These are phyloP conservation scores for Acorus gramineus DNA, from an alignment of 106 monocot genomes.

Conservation along the genomic window DNA sequence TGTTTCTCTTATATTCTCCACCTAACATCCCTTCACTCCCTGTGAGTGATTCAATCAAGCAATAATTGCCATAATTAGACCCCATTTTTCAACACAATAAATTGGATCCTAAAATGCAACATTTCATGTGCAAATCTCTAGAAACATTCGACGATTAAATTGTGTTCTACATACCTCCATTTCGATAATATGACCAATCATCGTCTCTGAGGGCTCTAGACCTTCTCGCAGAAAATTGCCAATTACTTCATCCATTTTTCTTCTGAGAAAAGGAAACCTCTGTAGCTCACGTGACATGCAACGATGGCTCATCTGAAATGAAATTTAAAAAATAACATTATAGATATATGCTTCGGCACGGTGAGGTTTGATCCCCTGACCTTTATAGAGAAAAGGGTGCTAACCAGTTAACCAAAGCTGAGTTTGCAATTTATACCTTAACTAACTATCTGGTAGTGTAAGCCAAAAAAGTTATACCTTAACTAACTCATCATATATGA, in stretches of 20 bases:
- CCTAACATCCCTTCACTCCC: no score
- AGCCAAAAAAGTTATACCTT: conserved; percentile 35
- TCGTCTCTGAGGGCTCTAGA: conserved; percentile 85
- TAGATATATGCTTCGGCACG: neutral
- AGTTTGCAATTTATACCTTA: no score
- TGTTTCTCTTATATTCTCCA: no score
- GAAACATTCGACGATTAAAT: neutral
- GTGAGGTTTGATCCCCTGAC: no score
- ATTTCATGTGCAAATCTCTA: no score
- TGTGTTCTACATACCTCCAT: conserved; percentile 69
- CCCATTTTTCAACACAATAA: no score
- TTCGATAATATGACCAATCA: conserved; percentile 91
- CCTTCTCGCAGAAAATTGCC: conserved; percentile 85
- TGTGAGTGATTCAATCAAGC: no score
- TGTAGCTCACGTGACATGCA: conserved; percentile 78
- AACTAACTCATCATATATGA: conserved; percentile 94
- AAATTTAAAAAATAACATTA: neutral
- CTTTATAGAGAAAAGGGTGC: no score
- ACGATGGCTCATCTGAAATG: conserved; percentile 80
- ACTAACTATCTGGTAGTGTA: neutral
- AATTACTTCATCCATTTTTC: conserved; percentile 91
- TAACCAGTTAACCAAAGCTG: no score
- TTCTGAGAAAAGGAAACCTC: conserved; percentile 79
- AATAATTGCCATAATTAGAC: no score
- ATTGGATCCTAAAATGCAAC: no score